Percentiles rank a stretch among this genome's conserved stretches.
These are phyloP conservation scores for Malus fusca DNA, from an alignment of 306 rosid species.

Conservation along the genomic window DNA sequence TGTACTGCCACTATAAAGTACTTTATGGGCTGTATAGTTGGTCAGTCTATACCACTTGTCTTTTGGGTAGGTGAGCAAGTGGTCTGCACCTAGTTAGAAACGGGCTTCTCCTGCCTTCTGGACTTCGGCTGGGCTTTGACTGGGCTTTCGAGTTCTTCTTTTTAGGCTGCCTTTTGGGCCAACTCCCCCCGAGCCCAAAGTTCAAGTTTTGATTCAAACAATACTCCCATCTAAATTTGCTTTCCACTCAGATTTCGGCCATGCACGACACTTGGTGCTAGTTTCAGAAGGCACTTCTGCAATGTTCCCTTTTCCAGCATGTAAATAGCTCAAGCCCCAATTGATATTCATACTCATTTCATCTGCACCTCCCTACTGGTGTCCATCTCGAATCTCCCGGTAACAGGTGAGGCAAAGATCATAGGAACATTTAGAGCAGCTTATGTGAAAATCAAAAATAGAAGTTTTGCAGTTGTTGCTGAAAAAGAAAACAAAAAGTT, in stretches of 20 bases:
- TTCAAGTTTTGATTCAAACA: too few species aligned
- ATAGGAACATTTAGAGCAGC: conserved; percentile 53
- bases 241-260: conserved; percentile 44
- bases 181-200: too few species aligned
- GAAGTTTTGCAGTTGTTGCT: conserved; percentile 81
- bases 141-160: too few species aligned
- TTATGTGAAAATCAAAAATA: conserved; percentile 73
- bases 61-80: too few species aligned
- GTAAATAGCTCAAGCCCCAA: conserved; percentile 39
- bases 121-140: too few species aligned
- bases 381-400: conserved; percentile 56
- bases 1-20: too few species aligned
- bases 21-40: too few species aligned
- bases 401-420: conserved; percentile 86
- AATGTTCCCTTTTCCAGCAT: conserved; percentile 17
- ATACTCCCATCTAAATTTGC: conserved; percentile 47
- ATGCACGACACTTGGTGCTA: conserved; percentile 3
- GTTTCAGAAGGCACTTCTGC: neutral
- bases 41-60: too few species aligned
- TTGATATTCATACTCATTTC: conserved; percentile 27
- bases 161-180: too few species aligned
- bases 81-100: too few species aligned
- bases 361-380: conserved; percentile 44
- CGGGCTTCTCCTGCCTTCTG: too few species aligned
- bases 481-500: conserved; percentile 20